A percentile compares a stretch with the other conserved stretches of the same genome.
Evolutionary conservation across 371 early-diverging fungal species (phyloP).

Genomic region (Catenaria anguillulae): DNA sequence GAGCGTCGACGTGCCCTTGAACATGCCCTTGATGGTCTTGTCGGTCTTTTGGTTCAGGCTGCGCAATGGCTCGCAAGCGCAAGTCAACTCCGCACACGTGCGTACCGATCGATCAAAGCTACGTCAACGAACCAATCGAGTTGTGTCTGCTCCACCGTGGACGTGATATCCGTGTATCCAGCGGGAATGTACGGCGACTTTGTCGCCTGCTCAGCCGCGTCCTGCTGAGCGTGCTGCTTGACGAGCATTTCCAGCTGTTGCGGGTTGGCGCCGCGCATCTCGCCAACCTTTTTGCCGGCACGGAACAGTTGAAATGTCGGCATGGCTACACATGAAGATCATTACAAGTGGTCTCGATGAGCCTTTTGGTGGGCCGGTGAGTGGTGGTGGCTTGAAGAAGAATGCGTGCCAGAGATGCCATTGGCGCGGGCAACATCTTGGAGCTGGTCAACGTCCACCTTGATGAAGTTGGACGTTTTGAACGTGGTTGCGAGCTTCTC

Average conservation of each 20-base stretch:
- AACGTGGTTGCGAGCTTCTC: constrained; percentile 35
- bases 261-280: constrained; percentile 52
- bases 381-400: too few relatives aligned
- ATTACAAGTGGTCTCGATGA: background rate
- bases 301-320: constrained; percentile 44
- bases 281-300: constrained; percentile 40
- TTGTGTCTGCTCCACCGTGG: constrained; percentile 3
- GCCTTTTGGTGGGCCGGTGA: background rate
- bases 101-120: background rate
- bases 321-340: constrained; percentile 15
- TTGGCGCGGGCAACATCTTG: background rate
- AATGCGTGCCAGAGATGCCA: background rate
- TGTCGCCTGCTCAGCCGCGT: background rate
- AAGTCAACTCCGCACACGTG: too few relatives aligned
- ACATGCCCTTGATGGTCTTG: constrained; percentile 54
- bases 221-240: background rate
- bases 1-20: constrained; percentile 48
- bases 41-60: constrained; percentile 66
- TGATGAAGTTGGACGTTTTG: constrained; percentile 35
- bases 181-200: background rate
- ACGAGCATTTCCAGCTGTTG: constrained; percentile 1
- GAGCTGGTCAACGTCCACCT: constrained; percentile 20
- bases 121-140: constrained; percentile 6
- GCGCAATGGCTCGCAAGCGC: background rate
- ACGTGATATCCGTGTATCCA: constrained; percentile 1